phyloP scores from a whole-genome alignment of 1,284 basidiomycete genomes.

The Exobasidium cylindrosporum region DNA sequence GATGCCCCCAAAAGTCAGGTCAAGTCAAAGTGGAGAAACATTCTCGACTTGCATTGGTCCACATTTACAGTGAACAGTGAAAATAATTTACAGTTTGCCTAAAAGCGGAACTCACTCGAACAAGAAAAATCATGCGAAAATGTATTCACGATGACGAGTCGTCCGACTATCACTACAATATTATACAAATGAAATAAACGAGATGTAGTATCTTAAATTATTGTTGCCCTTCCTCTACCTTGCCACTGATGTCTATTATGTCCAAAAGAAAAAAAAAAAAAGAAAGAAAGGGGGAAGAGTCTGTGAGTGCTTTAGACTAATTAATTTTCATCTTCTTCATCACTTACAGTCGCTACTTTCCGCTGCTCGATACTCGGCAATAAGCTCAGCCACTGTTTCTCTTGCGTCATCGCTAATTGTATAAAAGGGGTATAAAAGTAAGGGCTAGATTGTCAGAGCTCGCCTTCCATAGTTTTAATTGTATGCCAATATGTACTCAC shows the following conservation, averaged over 20 bases:
- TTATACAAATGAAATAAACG: too few relatives aligned
- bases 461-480: neutral
- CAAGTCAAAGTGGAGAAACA: too few relatives aligned
- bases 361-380: conserved; percentile 52
- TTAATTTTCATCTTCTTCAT: neutral
- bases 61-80: too few relatives aligned
- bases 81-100: too few relatives aligned
- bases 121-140: too few relatives aligned
- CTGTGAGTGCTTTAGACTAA: neutral
- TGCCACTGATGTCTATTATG: conserved; percentile 15
- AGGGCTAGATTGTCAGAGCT: neutral
- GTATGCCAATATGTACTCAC: conserved; percentile 14
- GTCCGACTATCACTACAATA: too few relatives aligned
- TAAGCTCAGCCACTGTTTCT: conserved; percentile 50
- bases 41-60: too few relatives aligned
- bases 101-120: too few relatives aligned
- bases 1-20: too few relatives aligned
- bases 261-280: neutral
- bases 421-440: neutral
- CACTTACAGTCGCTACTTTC: conserved; percentile 39
- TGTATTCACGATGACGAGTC: too few relatives aligned
- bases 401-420: conserved; percentile 44
- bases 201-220: too few relatives aligned
- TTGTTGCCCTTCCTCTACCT: conserved; percentile 5
- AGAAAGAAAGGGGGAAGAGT: neutral